Evolutionary conservation across 2,329 filamentous ascomycete genomes (phyloP), one percentile per base, ranked within the genome.

Genomic region (Pseudovirgaria hyperparasitica): DNA sequence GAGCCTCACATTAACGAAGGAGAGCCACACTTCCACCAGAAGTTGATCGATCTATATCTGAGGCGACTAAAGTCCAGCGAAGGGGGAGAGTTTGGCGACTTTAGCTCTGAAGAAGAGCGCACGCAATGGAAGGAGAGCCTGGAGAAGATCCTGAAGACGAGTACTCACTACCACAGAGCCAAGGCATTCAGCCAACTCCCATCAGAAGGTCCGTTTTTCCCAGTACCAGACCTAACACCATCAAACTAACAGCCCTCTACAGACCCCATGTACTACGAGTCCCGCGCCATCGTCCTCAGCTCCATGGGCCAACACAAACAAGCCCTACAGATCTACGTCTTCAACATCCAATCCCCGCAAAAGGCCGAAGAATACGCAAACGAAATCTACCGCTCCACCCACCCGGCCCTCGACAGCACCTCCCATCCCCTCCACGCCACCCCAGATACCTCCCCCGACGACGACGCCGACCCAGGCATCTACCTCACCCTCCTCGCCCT

Each of bases 291-390:
- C 23, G 76, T 96, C 12, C 70, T 96, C 20, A 85, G 82, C 54
- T 92, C 90, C 41, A 93, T 96, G 82, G 84, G 82, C 5, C 79
- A 87, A 42, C 86, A 98, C 57, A 86, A 84, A 48, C 85, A 96
- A 55, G 90, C 90, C 0, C 61, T 98, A n/a, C 80, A 90, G 48
- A 93, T 98, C 27, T 98, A 93, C 50, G 87, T 96, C 16, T 98
- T 94, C 58, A 90, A 87, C 52, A 71, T 98, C 52, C 63, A 80
- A 39, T 78, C 93, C 50, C 87, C 82, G 36, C 62, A 60, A 9
- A 96, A 93, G 55, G 90, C 90, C 17, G 90, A 98, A 67, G 84
- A 93, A 39, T 55, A 98, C 57, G 96, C 90, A 61, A 94, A 94
- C 55, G 76, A 75, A 34, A 70, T 86, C 31, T 79, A 93, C 55